Evolutionary conservation across 352 stramenopile genomes (phyloP).

Genomic region (Salisapilia sapeloensis): DNA sequence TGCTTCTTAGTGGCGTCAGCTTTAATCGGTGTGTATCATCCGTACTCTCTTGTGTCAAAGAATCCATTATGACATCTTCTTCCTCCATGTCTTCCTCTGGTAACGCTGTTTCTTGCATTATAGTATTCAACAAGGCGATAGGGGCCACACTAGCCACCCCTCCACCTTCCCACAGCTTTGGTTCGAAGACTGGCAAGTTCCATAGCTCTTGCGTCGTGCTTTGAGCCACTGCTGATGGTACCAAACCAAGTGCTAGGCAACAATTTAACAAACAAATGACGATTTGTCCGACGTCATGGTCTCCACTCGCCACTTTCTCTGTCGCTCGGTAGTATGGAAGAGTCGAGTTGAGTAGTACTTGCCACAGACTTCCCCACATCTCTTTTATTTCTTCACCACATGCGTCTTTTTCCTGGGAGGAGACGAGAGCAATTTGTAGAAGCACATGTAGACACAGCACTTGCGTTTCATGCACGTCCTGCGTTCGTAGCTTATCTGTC

Average conservation of each 20-base stretch:
- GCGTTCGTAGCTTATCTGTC: conserved; percentile 16
- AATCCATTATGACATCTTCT: too few species aligned
- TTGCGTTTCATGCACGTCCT: conserved; percentile 29
- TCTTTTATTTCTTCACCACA: conserved; percentile 19
- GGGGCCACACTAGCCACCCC: conserved; percentile 3
- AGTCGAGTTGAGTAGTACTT: conserved; percentile 25
- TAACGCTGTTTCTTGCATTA: conserved; percentile 6
- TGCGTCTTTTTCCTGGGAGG: conserved; percentile 9
- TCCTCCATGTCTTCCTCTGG: conserved; percentile 1
- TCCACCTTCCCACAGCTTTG: neutral
- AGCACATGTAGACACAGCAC: conserved; percentile 22
- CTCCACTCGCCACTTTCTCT: conserved; percentile 17
- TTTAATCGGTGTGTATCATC: too few species aligned
- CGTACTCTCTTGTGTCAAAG: too few species aligned
- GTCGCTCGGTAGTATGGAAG: conserved; percentile 29
- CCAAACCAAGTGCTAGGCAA: conserved; percentile 19
- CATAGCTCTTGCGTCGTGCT: conserved; percentile 13
- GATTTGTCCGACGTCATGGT: conserved; percentile 23
- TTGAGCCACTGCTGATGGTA: conserved; percentile 15
- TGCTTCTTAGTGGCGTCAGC: too few species aligned
- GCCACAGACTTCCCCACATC: conserved; percentile 25
- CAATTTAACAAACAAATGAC: conserved; percentile 30
- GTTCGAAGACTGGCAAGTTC: conserved; percentile 23
- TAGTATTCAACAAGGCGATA: conserved; percentile 4
- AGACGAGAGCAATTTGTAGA: conserved; percentile 28